These are phyloP conservation scores for Clonostachys rhizophaga DNA, from an alignment of 2,329 filamentous ascomycete genomes.

Conservation along the genomic window DNA sequence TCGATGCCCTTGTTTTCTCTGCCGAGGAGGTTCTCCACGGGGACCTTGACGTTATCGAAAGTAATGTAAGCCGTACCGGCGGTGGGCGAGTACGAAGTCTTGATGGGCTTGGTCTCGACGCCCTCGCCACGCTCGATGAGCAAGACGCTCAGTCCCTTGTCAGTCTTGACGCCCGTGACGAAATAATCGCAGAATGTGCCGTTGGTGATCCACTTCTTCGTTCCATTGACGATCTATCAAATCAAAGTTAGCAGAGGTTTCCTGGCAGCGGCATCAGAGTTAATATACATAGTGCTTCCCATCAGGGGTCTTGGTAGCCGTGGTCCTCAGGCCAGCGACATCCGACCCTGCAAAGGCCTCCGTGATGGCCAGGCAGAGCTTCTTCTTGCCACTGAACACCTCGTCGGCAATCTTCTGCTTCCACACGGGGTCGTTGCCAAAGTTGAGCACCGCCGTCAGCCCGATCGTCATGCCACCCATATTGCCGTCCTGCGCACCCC, in stretches of 20 bases:
- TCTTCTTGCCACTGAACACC: conserved; percentile 76
- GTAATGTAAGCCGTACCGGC: conserved; percentile 78
- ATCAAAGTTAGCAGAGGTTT: no score
- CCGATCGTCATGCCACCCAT: conserved; percentile 84
- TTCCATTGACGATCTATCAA: conserved; percentile 56
- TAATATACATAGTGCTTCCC: conserved; percentile 62
- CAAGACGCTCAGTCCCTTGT: conserved; percentile 73
- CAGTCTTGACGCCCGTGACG: conserved; percentile 73
- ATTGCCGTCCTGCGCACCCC: conserved; percentile 83
- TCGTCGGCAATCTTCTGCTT: conserved; percentile 66
- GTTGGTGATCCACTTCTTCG: conserved; percentile 86
- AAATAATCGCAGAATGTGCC: conserved; percentile 81
- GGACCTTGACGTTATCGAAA: conserved; percentile 84
- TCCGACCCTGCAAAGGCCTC: conserved; percentile 82
- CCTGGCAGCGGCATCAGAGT: background rate
- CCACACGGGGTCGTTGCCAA: conserved; percentile 62
- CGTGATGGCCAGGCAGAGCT: conserved; percentile 83
- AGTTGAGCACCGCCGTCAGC: conserved; percentile 76
- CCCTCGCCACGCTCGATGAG: conserved; percentile 71
- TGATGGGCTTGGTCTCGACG: conserved; percentile 72
- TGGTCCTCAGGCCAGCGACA: conserved; percentile 75
- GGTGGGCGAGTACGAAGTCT: conserved; percentile 74
- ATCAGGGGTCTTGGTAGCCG: conserved; percentile 70
- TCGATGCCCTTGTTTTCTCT: conserved; percentile 82
- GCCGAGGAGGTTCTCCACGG: conserved; percentile 71